A percentile compares a stretch with the other conserved stretches of the same genome.
Evolutionary conservation across 371 early-diverging fungal species (phyloP).

Genomic region (Mortierella sp.): DNA sequence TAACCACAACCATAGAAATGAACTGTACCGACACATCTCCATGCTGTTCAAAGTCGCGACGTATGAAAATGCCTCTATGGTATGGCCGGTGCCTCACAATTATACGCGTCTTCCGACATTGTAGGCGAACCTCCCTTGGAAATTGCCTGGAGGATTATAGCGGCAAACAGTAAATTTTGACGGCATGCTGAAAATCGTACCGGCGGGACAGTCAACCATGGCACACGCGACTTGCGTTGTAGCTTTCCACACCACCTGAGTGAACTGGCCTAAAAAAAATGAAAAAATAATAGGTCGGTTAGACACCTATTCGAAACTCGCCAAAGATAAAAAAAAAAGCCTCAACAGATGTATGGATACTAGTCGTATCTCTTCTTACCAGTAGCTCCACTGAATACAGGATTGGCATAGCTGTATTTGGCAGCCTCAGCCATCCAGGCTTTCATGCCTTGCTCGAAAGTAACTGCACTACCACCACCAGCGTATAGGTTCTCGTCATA

Average conservation of each 20-base stretch:
- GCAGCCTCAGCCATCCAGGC: slow-evolving; percentile 11
- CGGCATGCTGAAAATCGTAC: not conserved
- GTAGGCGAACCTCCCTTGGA: slow-evolving; percentile 2
- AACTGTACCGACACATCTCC: too few species aligned
- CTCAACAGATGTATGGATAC: not conserved
- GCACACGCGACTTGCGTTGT: slow-evolving; percentile 17
- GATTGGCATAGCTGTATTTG: not conserved
- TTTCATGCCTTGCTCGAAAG: not conserved
- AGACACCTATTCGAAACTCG: not conserved
- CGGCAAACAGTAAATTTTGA: slow-evolving; percentile 14
- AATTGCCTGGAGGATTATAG: slow-evolving; percentile 22
- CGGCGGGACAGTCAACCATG: not conserved
- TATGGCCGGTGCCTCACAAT: too few species aligned
- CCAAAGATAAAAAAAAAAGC: too few species aligned
- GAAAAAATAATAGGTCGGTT: not conserved
- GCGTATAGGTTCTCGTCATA: slow-evolving; percentile 9
- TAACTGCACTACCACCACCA: not conserved
- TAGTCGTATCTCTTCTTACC: slow-evolving; percentile 7
- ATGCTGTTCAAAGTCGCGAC: too few species aligned
- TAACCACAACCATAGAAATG: too few species aligned
- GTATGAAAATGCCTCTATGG: too few species aligned
- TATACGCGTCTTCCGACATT: slow-evolving; percentile 7
- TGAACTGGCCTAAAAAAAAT: slow-evolving; percentile 8
- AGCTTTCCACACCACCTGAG: slow-evolving; percentile 22
- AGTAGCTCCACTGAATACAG: not conserved